Conservation (phyloP, 495 filamentous ascomycete species). For the Haplographium delicatum region DNA sequence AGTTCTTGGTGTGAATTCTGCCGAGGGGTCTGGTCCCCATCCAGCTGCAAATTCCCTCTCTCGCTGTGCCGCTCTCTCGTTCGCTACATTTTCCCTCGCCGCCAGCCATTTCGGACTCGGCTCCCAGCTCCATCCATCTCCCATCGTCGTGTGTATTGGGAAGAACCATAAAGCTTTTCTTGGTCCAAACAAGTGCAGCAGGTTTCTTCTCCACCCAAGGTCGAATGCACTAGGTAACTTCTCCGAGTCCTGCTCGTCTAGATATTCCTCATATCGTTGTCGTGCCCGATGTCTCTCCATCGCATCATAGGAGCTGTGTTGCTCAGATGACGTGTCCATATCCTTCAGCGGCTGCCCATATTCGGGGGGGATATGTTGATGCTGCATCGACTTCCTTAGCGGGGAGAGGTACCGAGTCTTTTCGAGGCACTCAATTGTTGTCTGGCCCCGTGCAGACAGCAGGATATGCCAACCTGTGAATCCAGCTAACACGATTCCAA, state of each 20-base stretch:
- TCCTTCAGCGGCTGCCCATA: conserved; percentile 74
- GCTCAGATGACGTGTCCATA: conserved; percentile 31
- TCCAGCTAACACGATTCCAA: conserved; percentile 79
- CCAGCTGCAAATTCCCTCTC: conserved; percentile 51
- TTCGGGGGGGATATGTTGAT: conserved; percentile 42
- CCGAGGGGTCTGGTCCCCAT: conserved; percentile 38
- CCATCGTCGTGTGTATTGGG: conserved; percentile 77
- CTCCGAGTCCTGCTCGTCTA: conserved; percentile 79
- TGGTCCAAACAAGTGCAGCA: conserved; percentile 77
- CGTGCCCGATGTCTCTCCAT: conserved; percentile 62
- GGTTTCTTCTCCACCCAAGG: conserved; percentile 71
- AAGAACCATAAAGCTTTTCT: conserved; percentile 65
- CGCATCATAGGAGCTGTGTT: conserved; percentile 53
- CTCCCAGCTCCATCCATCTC: conserved; percentile 97
- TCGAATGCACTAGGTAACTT: conserved; percentile 91
- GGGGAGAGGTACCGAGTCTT: conserved; percentile 88
- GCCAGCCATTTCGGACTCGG: conserved; percentile 66
- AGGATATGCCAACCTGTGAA: conserved; percentile 93
- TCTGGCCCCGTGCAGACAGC: conserved; percentile 70
- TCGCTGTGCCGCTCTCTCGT: conserved; percentile 54
- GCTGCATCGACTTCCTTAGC: conserved; percentile 61
- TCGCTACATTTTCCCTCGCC: conserved; percentile 54
- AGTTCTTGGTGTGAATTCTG: conserved; percentile 2
- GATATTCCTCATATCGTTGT: conserved; percentile 80
- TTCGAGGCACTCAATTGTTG: conserved; percentile 93